Evolutionary conservation across 148 eudicot genomes (phyloP).

Genomic region (Rhododendron kiyosumense): DNA sequence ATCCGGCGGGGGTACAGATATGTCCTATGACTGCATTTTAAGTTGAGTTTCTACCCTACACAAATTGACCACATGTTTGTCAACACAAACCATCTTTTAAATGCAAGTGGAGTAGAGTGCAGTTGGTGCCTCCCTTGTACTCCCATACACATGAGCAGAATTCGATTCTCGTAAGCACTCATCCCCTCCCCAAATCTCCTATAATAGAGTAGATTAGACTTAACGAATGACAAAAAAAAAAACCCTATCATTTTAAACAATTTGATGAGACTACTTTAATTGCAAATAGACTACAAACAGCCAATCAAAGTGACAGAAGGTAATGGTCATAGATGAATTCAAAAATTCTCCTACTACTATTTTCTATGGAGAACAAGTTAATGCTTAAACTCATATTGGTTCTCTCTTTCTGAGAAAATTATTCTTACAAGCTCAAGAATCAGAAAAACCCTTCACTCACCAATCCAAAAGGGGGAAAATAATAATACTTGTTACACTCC

Average conservation of each 20-base stretch:
- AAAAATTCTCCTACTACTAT: background rate
- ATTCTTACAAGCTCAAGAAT: constrained; percentile 11
- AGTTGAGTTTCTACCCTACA: too few relatives aligned
- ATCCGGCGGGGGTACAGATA: too few relatives aligned
- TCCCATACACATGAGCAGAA: too few relatives aligned
- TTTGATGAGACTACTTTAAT: background rate
- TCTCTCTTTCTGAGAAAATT: background rate
- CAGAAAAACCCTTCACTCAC: constrained; percentile 6
- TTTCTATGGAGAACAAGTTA: background rate
- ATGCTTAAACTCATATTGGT: background rate
- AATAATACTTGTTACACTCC: background rate
- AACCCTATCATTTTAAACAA: background rate
- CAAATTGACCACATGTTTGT: too few relatives aligned
- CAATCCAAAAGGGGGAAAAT: background rate
- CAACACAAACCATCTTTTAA: too few relatives aligned
- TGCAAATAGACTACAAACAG: background rate
- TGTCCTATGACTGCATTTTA: too few relatives aligned
- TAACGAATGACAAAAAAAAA: too few relatives aligned
- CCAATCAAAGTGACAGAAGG: background rate
- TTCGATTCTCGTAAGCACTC: too few relatives aligned
- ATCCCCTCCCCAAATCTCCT: too few relatives aligned
- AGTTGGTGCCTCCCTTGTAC: too few relatives aligned
- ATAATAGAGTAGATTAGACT: too few relatives aligned
- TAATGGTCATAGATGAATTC: background rate
- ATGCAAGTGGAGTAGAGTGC: too few relatives aligned